phyloP scores from a whole-genome alignment of 441 rosid species.

The Eruca vesicaria region DNA sequence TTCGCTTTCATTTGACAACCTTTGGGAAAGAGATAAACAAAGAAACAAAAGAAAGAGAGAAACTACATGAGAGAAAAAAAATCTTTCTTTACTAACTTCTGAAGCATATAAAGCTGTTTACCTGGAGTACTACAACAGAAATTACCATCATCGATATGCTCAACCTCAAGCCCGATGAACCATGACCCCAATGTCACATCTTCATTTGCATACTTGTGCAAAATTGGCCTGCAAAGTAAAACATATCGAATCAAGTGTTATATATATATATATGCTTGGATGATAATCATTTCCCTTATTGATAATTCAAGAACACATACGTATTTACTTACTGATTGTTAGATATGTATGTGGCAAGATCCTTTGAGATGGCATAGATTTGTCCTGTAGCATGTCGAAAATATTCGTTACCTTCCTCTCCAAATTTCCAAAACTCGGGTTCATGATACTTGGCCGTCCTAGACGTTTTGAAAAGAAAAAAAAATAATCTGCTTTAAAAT shows the following conservation, averaged over 20 bases:
- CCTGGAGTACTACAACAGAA: constrained; percentile 94
- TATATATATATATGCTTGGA: background rate
- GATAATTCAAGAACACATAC: background rate
- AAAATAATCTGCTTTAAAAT: background rate
- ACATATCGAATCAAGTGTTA: constrained; percentile 2
- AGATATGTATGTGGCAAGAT: constrained; percentile 82
- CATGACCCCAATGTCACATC: constrained; percentile 92
- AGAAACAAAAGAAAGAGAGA: background rate
- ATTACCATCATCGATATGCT: constrained; percentile 75
- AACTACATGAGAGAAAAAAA: background rate
- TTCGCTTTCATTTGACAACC: constrained; percentile 95
- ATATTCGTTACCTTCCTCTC: constrained; percentile 90
- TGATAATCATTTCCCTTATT: background rate
- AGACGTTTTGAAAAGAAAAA: background rate
- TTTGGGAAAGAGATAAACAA: constrained; percentile 22
- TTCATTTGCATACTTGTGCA: constrained; percentile 92
- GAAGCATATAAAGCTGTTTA: constrained; percentile 18
- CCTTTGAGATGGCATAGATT: constrained; percentile 90
- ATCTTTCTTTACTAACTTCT: background rate
- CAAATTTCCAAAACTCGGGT: constrained; percentile 98
- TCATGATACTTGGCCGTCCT: constrained; percentile 90
- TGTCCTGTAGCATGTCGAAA: constrained; percentile 97
- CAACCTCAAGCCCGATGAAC: constrained; percentile 93
- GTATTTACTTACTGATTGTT: constrained; percentile 66
- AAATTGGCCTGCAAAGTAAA: constrained; percentile 57